Base-by-base conservation (phyloP, 2,329 filamentous ascomycete genomes). In the Cordyceps pruinosa region DNA sequence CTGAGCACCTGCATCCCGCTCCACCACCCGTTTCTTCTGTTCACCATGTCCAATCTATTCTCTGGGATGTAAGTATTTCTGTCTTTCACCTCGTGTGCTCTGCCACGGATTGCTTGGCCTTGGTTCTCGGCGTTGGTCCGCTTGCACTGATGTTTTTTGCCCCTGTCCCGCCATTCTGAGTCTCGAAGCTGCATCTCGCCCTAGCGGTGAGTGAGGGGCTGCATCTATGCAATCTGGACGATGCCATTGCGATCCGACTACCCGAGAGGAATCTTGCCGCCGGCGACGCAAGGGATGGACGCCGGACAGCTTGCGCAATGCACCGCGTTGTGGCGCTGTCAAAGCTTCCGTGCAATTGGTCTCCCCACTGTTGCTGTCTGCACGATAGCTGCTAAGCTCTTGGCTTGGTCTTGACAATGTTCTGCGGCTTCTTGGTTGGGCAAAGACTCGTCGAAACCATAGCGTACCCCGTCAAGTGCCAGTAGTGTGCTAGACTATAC, bases 31-130 rank as follows among this genome's bases (percentile, higher is more conserved):
- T 51, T 59, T 57, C 52, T 51, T 42, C 46, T 39, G 35, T 42
- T 55, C 58, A 53, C 28, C 53, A 59, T 59, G 58, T 59, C 58
- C 44, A 59, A 59, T 56, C 58, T 59, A 28, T 59, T 59, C 34
- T 59, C 58, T 53, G 58, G 58, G 28, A 59, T 59, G 58, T 59
- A 54, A 59, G 58, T 59, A 23, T n/a, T n/a, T 19, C 13, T 55
- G 39, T 23, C 39, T 57, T 15, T 46, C 25, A 46, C n/a, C 12
- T 44, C 26, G 35, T 19, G 8, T 48, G 34, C 12, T 21, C 35
- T 35, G 23, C 19, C 25, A 5, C 23, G n/a, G 19, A n/a, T 41
- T 23, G n/a, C 10, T 37, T 21, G 19, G 15, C 13, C 19, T 25
- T 19, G 12, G 10, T 35, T 10, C n/a, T 15, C 45, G 37, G 2